Percentiles rank a stretch among this genome's conserved stretches.
These are phyloP conservation scores for Cryptococcus floricola DNA, from an alignment of 1,284 basidiomycete genomes.

Conservation along the genomic window DNA sequence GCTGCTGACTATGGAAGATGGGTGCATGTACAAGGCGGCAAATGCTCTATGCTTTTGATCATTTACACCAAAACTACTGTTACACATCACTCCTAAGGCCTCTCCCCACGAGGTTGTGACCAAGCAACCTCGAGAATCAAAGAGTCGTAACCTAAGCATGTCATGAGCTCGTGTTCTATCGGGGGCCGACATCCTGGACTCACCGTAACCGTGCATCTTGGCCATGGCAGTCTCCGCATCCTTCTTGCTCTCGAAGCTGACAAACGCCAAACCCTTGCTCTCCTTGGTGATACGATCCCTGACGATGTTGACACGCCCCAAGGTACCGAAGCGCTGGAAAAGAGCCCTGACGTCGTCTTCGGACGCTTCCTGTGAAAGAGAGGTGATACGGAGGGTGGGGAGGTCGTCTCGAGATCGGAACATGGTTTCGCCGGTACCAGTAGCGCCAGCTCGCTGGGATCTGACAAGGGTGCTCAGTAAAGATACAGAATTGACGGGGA, in stretches of 20 bases:
- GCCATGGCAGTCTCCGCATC: constrained; percentile 84
- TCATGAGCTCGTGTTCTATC: background rate
- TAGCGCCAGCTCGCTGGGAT: constrained; percentile 47
- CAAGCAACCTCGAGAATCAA: constrained; percentile 47
- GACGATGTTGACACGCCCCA: constrained; percentile 88
- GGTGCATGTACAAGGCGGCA: constrained; percentile 2
- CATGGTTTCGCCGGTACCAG: constrained; percentile 73
- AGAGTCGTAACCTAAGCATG: constrained; percentile 38
- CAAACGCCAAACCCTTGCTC: constrained; percentile 81
- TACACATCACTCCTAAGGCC: constrained; percentile 13
- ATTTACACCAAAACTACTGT: background rate
- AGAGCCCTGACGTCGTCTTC: constrained; percentile 82
- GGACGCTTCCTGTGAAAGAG: constrained; percentile 94
- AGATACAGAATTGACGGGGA: background rate
- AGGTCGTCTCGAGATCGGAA: constrained; percentile 74
- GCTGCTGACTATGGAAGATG: background rate
- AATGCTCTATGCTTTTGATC: background rate
- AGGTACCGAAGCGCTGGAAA: constrained; percentile 67
- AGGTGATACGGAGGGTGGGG: constrained; percentile 95
- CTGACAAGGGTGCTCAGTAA: constrained; percentile 10
- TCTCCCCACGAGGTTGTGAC: constrained; percentile 36
- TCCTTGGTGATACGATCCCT: constrained; percentile 91
- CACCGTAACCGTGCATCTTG: constrained; percentile 85
- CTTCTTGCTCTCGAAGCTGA: constrained; percentile 81
- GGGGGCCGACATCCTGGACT: constrained; percentile 6